phyloP scores from a whole-genome alignment of 2,329 filamentous ascomycete genomes.

The Mycogone perniciosa region DNA sequence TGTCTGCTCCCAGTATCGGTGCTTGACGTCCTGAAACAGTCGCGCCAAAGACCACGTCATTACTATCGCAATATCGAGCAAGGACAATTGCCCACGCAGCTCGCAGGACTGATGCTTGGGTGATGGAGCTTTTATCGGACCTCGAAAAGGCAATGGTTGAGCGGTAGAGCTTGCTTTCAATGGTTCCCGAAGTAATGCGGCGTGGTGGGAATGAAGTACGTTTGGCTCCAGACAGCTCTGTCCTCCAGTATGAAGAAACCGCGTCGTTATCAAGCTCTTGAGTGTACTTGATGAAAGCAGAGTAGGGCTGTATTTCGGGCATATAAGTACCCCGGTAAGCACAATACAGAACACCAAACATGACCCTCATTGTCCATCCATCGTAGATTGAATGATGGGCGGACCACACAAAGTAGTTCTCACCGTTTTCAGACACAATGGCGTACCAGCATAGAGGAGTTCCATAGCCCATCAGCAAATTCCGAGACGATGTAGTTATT shows the following conservation, averaged over 20 bases:
- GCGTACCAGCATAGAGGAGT: neutral
- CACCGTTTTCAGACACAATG: neutral
- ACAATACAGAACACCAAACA: slow-evolving; percentile 12
- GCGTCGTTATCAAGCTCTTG: slow-evolving; percentile 21
- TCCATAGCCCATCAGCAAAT: slow-evolving; percentile 3
- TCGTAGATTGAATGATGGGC: slow-evolving; percentile 25
- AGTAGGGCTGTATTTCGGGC: slow-evolving; percentile 3
- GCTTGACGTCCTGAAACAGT: slow-evolving; percentile 18
- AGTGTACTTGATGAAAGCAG: slow-evolving; percentile 19
- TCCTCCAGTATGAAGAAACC: slow-evolving; percentile 10
- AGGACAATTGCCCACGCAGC: slow-evolving; percentile 29
- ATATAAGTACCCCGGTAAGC: slow-evolving; percentile 7
- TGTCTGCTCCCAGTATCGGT: slow-evolving; percentile 13
- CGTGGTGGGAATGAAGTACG: slow-evolving; percentile 12
- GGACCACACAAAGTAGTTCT: slow-evolving; percentile 18
- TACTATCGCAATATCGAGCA: slow-evolving; percentile 28
- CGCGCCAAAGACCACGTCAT: slow-evolving; percentile 14
- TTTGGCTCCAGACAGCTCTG: slow-evolving; percentile 9
- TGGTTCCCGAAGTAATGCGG: neutral
- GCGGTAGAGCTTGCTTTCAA: slow-evolving; percentile 3
- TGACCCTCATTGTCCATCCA: slow-evolving; percentile 20
- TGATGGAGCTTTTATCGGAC: slow-evolving; percentile 13
- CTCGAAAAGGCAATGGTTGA: neutral
- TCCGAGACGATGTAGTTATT: neutral
- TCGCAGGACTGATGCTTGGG: slow-evolving; percentile 19